Evolutionary conservation across 2,329 filamentous ascomycete genomes (phyloP), one percentile per base, ranked within the genome.

Genomic region (Colletotrichum noveboracense): DNA sequence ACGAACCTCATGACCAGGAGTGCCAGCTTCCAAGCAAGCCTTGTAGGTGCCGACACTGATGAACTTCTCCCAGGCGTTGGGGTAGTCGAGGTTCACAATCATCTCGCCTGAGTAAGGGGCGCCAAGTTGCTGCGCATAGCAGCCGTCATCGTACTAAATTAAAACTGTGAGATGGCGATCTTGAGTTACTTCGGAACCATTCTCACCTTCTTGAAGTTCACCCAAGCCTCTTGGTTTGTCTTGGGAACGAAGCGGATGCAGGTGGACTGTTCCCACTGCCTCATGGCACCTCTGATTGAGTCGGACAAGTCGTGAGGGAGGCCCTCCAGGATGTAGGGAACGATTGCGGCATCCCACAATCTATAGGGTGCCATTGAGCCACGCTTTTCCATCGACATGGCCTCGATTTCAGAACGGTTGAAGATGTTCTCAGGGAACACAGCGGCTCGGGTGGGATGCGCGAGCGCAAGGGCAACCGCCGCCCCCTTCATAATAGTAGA

Each of bases 161-260:
- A 2, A 14, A 4, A 10, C 6, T 3, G 26, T 66, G 5, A 71
- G 32, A 60, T 13, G 26, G 12, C 6, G 9, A 7, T 28, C 6
- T 21, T 14, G 26, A 21, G 6, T 8, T 26, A 0, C 5, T 12
- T 26, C 12, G 4, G 10, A 4, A 13, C 3, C 16, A 28, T 7
- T n/a, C 9, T 56, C 38, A 73, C 70, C 30, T 56, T 73, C 18
- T 62, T 70, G 26, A 70, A 73, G 16, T 56, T 56, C 2, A 61
- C 34, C 70, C 70, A 73, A 30, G 70, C 36, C 6, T 2, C 3
- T 0, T 73, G 65, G 24, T 61, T 18, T 5, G 24, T 30, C 10
- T 62, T 69, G 12, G 55, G 66, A 10, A 73, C 3, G 56, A 73
- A 73, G 2, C 70, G 70, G 30, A 73, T 70, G 7, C 70, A 73